Evolutionary conservation across 176 grass and related monocot genomes (phyloP), one percentile per base, ranked within the genome.

Genomic region (Phoenix roebelenii): DNA sequence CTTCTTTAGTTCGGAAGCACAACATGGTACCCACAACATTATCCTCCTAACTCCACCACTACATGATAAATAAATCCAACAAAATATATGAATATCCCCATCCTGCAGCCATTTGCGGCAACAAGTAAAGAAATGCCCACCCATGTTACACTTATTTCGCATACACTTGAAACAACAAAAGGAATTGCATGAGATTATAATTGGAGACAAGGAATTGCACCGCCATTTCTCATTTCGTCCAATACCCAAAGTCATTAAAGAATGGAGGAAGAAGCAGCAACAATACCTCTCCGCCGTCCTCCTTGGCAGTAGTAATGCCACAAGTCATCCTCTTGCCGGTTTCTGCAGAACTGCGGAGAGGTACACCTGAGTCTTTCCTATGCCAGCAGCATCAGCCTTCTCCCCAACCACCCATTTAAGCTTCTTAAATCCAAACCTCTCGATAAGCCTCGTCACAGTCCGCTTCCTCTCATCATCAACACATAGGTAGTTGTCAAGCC

Each of bases 401-500:
- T 92, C 84, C 18, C 81, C 93, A 2, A 35, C 67, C 32, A 79
- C 64, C 87, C 87, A 97, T 44, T 92, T 97, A 20, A 97, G 65
- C 74, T 92, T 92, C 87, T 91, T 92, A 69, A 85, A 92, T 30
- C 69, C 79, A 65, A 92, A 88, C 62, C 70, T 88, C 20, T 77
- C 76, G 1, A 97, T 78, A 32, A 97, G 87, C 51, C 57, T 97
- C 12, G 69, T 80, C 62, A 97, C 76, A 56, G 71, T 35, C 18
- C 60, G 58, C 52, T 72, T 78, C 57, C 76, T 72, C 17, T 97
- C 87, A 51, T 92, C 81, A 7, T 75, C 80, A 50, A 60, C 79
- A 53, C 83, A 92, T 22, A 60, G 44, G 72, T 97, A 92, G 71
- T 89, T 97, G 59, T 97, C 93, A 50, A 97, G 82, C 93, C 93